A percentile compares a stretch with the other conserved stretches of the same genome.
phyloP scores from a whole-genome alignment of 2,329 filamentous ascomycete genomes.

The Mycosphaerella sp. region DNA sequence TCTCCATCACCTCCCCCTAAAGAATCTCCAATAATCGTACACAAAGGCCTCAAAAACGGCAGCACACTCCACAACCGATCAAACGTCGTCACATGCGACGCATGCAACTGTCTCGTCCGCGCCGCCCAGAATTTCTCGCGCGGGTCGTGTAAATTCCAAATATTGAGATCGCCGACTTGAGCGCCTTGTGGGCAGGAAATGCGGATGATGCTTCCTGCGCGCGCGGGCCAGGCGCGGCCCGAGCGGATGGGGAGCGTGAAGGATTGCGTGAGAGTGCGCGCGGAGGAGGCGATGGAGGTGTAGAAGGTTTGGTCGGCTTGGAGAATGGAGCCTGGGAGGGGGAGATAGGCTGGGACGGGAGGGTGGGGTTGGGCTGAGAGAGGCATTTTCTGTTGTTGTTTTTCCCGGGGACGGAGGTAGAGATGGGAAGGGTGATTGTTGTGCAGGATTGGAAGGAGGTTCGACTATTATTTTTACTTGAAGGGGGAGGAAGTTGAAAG shows the following conservation, averaged over 20 bases:
- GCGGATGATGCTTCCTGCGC: constrained; percentile 61
- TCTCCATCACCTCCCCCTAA: constrained; percentile 34
- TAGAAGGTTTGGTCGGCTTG: constrained; percentile 29
- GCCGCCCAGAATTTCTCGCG: constrained; percentile 78
- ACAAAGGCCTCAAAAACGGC: constrained; percentile 69
- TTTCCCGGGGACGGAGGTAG: neutral
- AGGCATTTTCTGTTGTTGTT: constrained; percentile 1
- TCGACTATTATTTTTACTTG: too few species aligned
- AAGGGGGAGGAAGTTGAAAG: neutral
- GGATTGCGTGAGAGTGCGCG: constrained; percentile 22
- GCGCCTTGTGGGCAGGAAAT: constrained; percentile 61
- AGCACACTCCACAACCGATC: constrained; percentile 74
- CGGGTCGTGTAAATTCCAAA: constrained; percentile 72
- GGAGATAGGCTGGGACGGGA: constrained; percentile 32
- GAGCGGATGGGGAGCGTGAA: constrained; percentile 63
- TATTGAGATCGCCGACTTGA: constrained; percentile 77
- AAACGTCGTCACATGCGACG: constrained; percentile 56
- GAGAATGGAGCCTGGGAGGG: constrained; percentile 29
- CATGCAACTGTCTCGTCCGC: constrained; percentile 71
- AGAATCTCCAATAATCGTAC: constrained; percentile 63
- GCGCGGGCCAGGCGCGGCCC: constrained; percentile 64
- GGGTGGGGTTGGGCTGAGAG: constrained; percentile 8
- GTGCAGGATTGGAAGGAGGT: neutral
- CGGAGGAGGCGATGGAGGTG: constrained; percentile 22
- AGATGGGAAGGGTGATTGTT: neutral